Conservation (phyloP, 1,284 basidiomycete genomes). For the Lentinus polychrous region DNA sequence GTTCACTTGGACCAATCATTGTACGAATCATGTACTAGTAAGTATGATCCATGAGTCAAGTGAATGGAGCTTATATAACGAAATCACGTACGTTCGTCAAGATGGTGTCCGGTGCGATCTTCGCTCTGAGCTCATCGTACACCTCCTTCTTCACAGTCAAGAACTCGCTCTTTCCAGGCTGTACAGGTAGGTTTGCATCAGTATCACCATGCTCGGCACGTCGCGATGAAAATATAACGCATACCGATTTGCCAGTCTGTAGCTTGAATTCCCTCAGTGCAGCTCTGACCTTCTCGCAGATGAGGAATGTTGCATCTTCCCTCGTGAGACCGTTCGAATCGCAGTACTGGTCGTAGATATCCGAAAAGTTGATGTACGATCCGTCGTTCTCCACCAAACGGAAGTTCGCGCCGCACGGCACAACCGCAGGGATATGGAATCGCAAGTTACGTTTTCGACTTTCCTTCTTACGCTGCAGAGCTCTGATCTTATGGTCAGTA, state of each 20-base stretch:
- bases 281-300: constrained; percentile 77
- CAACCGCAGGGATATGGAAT: constrained; percentile 87
- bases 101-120: constrained; percentile 89
- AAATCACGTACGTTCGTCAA: constrained; percentile 64
- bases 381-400: constrained; percentile 89
- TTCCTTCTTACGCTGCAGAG: constrained; percentile 85
- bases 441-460: constrained; percentile 86
- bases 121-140: constrained; percentile 84
- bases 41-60: background rate
- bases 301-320: constrained; percentile 85
- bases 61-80: background rate
- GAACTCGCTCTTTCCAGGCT: constrained; percentile 67
- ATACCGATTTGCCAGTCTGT: constrained; percentile 43
- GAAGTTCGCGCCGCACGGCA: constrained; percentile 81
- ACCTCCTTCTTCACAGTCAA: constrained; percentile 81
- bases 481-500: constrained; percentile 36
- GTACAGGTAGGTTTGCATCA: constrained; percentile 1
- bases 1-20: constrained; percentile 80
- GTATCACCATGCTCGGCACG: background rate
- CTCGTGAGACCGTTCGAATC: constrained; percentile 70
- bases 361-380: constrained; percentile 87
- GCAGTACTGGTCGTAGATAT: constrained; percentile 92
- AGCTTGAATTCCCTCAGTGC: constrained; percentile 58
- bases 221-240: constrained; percentile 9
- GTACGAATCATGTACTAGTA: constrained; percentile 84